These are phyloP conservation scores for Rhizomucor pusillus DNA, from an alignment of 371 early-diverging fungal genomes.

Conservation along the genomic window DNA sequence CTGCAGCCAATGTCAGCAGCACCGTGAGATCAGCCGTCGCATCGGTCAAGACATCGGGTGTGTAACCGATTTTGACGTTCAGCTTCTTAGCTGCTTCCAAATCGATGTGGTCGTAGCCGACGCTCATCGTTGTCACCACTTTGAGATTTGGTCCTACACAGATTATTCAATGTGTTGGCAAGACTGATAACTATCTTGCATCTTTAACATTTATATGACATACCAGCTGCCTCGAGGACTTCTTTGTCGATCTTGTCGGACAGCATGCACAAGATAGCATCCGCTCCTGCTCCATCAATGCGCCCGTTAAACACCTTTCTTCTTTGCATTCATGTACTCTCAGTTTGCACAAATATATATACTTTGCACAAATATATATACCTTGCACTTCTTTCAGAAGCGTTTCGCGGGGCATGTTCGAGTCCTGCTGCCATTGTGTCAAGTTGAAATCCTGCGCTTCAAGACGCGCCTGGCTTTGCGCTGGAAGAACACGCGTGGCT, in stretches of 20 bases:
- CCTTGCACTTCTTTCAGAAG: slow-evolving; percentile 29
- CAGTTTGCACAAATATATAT: not conserved
- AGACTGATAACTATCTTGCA: no score
- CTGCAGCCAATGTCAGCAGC: slow-evolving; percentile 70
- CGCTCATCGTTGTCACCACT: slow-evolving; percentile 68
- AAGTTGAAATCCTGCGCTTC: slow-evolving; percentile 24
- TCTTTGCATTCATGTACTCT: not conserved
- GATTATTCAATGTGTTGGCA: slow-evolving; percentile 3
- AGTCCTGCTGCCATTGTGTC: slow-evolving; percentile 32
- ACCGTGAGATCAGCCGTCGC: slow-evolving; percentile 85
- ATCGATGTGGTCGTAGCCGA: slow-evolving; percentile 83
- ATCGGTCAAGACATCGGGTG: slow-evolving; percentile 89
- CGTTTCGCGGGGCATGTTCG: slow-evolving; percentile 25
- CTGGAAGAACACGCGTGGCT: slow-evolving; percentile 26
- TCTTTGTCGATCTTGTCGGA: slow-evolving; percentile 71
- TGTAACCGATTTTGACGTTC: slow-evolving; percentile 70
- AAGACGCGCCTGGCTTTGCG: slow-evolving; percentile 23
- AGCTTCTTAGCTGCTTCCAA: slow-evolving; percentile 41
- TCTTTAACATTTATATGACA: not conserved
- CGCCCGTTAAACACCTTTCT: not conserved
- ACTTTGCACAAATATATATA: not conserved
- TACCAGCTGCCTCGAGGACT: slow-evolving; percentile 59
- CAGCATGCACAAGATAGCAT: slow-evolving; percentile 66
- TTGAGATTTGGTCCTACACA: slow-evolving; percentile 45
- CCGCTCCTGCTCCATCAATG: slow-evolving; percentile 30